phyloP scores from a whole-genome alignment of 306 rosid genomes.

The Comarum palustre region DNA sequence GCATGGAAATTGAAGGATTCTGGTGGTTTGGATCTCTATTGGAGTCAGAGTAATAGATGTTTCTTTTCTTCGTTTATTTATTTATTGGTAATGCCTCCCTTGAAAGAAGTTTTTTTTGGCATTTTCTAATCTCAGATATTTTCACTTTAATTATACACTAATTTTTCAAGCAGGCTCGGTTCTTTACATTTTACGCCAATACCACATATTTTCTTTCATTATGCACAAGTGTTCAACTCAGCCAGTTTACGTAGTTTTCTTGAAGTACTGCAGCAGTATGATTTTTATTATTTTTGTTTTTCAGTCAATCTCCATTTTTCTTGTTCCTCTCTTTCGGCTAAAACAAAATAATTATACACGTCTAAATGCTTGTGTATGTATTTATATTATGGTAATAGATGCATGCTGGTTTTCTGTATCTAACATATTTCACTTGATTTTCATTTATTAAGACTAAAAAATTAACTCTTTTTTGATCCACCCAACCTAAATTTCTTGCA shows the following conservation, averaged over 20 bases:
- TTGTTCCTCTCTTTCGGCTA: not conserved
- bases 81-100: not conserved
- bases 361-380: not conserved
- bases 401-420: not conserved
- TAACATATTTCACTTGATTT: not conserved
- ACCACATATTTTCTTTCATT: not conserved
- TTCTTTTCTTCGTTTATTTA: not conserved
- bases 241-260: not conserved
- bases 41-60: not conserved
- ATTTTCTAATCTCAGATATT: not conserved
- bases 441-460: not conserved
- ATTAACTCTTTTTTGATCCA: not conserved
- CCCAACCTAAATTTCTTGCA: conserved; percentile 30
- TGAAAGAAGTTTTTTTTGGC: not conserved
- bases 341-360: not conserved
- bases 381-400: not conserved
- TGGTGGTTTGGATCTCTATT: not conserved
- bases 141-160: not conserved
- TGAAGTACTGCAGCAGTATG: not conserved
- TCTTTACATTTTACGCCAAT: not conserved
- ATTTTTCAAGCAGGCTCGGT: not conserved
- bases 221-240: not conserved
- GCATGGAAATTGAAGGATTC: not conserved
- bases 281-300: not conserved
- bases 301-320: not conserved